phyloP scores from a whole-genome alignment of 2,329 filamentous ascomycete genomes.

The Diaporthe destruens region DNA sequence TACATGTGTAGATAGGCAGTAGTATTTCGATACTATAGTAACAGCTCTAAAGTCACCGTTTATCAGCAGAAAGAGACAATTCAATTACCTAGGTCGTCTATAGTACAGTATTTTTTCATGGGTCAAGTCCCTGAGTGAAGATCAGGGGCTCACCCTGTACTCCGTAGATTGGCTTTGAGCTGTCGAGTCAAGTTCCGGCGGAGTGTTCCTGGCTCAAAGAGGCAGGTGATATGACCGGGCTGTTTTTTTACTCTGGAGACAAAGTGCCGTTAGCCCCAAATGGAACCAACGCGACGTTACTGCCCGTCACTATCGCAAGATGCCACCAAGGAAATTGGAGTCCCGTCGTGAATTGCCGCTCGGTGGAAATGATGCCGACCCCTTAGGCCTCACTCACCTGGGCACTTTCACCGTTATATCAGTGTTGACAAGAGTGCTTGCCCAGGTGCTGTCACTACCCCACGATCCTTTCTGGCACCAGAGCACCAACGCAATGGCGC shows the following conservation, averaged over 20 bases:
- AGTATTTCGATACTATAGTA: too few species aligned
- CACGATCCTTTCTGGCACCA: not conserved
- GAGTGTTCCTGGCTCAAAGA: not conserved
- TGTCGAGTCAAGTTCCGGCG: slow-evolving; percentile 24
- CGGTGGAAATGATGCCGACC: slow-evolving; percentile 36
- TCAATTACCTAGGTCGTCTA: too few species aligned
- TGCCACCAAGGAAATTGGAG: slow-evolving; percentile 29
- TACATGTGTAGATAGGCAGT: too few species aligned
- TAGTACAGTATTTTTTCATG: too few species aligned
- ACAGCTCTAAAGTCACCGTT: too few species aligned
- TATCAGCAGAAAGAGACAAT: too few species aligned
- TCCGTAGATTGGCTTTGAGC: not conserved
- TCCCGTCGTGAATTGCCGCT: slow-evolving; percentile 27
- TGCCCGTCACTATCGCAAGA: slow-evolving; percentile 26
- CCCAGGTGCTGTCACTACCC: too few species aligned
- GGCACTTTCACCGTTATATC: not conserved
- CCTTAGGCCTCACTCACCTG: slow-evolving; percentile 2
- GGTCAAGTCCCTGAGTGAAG: too few species aligned
- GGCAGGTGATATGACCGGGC: slow-evolving; percentile 28
- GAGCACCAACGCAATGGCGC: slow-evolving; percentile 14
- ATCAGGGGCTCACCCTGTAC: not conserved
- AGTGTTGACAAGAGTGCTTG: not conserved
- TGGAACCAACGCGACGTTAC: slow-evolving; percentile 26
- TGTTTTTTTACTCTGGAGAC: slow-evolving; percentile 12
- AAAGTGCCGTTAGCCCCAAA: slow-evolving; percentile 21